phyloP scores from a whole-genome alignment of 2,329 filamentous ascomycete genomes.

The Truncatella angustata region DNA sequence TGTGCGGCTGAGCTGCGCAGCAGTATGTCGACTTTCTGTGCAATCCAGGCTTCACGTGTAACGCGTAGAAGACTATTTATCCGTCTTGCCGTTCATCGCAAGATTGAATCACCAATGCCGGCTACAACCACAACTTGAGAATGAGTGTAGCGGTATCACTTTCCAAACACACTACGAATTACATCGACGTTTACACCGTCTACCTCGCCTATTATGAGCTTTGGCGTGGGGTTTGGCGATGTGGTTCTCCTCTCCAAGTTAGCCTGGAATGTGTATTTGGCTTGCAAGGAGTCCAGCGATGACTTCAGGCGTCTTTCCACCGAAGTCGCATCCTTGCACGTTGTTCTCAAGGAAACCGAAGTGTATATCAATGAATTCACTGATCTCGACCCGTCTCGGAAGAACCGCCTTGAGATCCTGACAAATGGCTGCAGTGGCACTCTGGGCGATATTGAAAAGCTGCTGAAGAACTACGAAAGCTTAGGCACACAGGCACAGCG shows the following conservation, averaged over 20 bases:
- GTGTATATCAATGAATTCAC: conserved; percentile 19
- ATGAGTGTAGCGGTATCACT: not conserved
- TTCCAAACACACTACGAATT: not conserved
- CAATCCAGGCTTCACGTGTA: not conserved
- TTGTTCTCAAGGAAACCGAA: conserved; percentile 25
- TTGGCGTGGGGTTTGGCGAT: conserved; percentile 18
- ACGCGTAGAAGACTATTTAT: not conserved
- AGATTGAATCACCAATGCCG: not conserved
- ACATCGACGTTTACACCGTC: not conserved
- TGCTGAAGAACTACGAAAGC: conserved; percentile 22
- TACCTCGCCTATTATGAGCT: conserved; percentile 13
- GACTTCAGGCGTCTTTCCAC: conserved; percentile 22
- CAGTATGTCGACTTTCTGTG: not conserved
- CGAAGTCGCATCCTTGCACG: conserved; percentile 25
- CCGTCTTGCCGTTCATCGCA: not conserved
- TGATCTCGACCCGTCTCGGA: conserved; percentile 18
- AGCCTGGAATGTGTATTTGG: conserved; percentile 24
- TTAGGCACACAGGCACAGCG: conserved; percentile 24
- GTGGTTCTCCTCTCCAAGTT: conserved; percentile 17
- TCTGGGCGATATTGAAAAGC: conserved; percentile 21
- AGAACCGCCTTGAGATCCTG: conserved; percentile 17
- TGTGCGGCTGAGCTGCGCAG: not conserved
- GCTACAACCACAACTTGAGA: not conserved
- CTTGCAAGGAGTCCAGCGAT: conserved; percentile 25
- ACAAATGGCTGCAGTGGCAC: conserved; percentile 17